These are phyloP conservation scores for Perilla frutescens DNA, from an alignment of 257 asterid genomes.

Conservation along the genomic window DNA sequence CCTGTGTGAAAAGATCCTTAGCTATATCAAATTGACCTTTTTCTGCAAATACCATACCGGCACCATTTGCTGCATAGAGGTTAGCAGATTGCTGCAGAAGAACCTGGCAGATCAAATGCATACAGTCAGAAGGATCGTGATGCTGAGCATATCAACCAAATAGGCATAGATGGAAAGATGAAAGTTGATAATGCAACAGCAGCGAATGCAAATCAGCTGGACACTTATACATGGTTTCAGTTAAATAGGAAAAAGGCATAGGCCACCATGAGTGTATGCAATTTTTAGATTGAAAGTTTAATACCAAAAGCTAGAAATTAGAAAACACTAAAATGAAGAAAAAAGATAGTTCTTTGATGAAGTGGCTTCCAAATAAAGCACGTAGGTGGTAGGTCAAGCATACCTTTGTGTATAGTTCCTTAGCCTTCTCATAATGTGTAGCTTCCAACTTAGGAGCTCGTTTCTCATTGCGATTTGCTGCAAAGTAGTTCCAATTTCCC, in stretches of 20 bases:
- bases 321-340: neutral
- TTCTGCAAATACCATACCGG: slow-evolving; percentile 97
- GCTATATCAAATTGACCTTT: slow-evolving; percentile 97
- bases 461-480: slow-evolving; percentile 86
- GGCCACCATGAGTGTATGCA: slow-evolving; percentile 7
- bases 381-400: slow-evolving; percentile 24
- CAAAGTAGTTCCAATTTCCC: slow-evolving; percentile 99
- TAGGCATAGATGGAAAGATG: slow-evolving; percentile 9
- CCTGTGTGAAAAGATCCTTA: slow-evolving; percentile 96
- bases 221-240: neutral
- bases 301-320: neutral
- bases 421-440: slow-evolving; percentile 96
- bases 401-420: slow-evolving; percentile 94
- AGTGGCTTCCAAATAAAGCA: slow-evolving; percentile 35
- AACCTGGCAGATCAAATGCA: slow-evolving; percentile 60
- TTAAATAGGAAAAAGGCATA: neutral
- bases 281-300: slow-evolving; percentile 2
- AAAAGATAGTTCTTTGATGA: slow-evolving; percentile 14
- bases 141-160: slow-evolving; percentile 21
- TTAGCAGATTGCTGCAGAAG: slow-evolving; percentile 80
- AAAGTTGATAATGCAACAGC: slow-evolving; percentile 11
- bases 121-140: slow-evolving; percentile 19
- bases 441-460: slow-evolving; percentile 94
- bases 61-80: slow-evolving; percentile 98
- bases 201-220: slow-evolving; percentile 4